phyloP scores from a whole-genome alignment of 257 asterid species.

The Solanum ossicruentum region DNA sequence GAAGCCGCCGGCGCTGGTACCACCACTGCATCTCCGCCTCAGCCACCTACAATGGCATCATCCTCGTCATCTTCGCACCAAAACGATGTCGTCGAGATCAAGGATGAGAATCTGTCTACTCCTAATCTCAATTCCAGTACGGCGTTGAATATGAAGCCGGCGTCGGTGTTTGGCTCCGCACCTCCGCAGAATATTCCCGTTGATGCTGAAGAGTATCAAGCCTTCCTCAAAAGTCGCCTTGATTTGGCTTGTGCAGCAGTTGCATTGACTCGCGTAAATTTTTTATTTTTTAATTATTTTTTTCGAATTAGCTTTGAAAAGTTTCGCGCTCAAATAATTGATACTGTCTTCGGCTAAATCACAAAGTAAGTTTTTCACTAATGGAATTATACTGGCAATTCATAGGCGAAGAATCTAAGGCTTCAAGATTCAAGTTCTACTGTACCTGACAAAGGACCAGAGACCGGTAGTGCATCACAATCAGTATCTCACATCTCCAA shows the following conservation, averaged over 20 bases:
- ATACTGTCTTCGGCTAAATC: not conserved
- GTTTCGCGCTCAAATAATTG: not conserved
- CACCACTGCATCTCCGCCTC: conserved; percentile 2
- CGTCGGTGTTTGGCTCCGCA: conserved; percentile 2
- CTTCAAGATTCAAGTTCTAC: conserved; percentile 24
- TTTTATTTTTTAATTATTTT: not conserved
- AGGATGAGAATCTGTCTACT: not conserved
- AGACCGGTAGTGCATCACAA: conserved; percentile 26
- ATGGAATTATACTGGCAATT: not conserved
- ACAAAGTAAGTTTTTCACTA: not conserved
- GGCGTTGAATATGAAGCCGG: not conserved
- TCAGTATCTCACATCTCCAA: conserved; percentile 17
- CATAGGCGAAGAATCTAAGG: not conserved
- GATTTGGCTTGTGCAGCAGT: conserved; percentile 93
- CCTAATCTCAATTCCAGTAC: not conserved
- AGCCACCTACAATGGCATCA: conserved; percentile 5
- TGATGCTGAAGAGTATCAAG: conserved; percentile 59
- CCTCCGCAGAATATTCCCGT: conserved; percentile 23
- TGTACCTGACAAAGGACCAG: conserved; percentile 31
- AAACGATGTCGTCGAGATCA: conserved; percentile 22
- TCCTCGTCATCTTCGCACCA: conserved; percentile 9
- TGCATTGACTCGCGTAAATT: conserved; percentile 62
- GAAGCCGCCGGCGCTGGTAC: conserved; percentile 45
- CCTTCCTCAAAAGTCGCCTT: conserved; percentile 61
- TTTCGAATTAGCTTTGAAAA: not conserved